Base-by-base conservation (phyloP, 805 yeast species). In the Allodekkera sacchari region DNA sequence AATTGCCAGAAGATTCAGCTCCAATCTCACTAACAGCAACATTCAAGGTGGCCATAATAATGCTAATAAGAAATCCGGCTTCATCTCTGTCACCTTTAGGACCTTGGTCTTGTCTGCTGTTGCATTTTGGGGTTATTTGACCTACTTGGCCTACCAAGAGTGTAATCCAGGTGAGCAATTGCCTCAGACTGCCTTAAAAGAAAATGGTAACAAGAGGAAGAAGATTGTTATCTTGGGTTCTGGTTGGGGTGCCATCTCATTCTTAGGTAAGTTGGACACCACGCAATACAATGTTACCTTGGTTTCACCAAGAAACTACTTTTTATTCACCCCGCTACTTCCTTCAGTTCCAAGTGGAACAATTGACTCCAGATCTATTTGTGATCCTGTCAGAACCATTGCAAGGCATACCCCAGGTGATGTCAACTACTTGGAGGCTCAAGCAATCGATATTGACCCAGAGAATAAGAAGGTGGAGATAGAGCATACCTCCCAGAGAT, bases 341-440 rank as follows among this genome's bases (percentile, higher is more conserved):
- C 96, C 97, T 28, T 83, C 95, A 17, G 83, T 89, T 45, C 94
- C 96, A 35, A 88, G 95, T 23, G 96, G 96, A 42, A 83, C 95
- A 31, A 76, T 85, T 37, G 95, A 84, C 50, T 59, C 74, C 43
- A 83, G 92, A 58, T 88, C 96, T 16, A 88, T 88, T 53, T 81
- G 85, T 61, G 96, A 88, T 58, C 95, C 96, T 20, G 85, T 89
- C 34, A 75, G 95, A 60, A 67, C 83, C 32, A 80, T 88, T 49
- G 80, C 92, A 36, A 78, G 95, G 63, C 64, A 61, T 51, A 64
- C 77, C 20, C 68, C 77, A 4, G 88, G 85, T 53, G 87, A 82
- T 52, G 88, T 81, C 30, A 64, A 64, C 35, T 89, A 83, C 60
- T 74, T 78, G 50, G 96, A 88, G 66, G 96, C 95, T 33, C 94